Evolutionary conservation across 768 basidiomycete genomes (phyloP).

Genomic region (button mushroom (Agaricus bisporus)): DNA sequence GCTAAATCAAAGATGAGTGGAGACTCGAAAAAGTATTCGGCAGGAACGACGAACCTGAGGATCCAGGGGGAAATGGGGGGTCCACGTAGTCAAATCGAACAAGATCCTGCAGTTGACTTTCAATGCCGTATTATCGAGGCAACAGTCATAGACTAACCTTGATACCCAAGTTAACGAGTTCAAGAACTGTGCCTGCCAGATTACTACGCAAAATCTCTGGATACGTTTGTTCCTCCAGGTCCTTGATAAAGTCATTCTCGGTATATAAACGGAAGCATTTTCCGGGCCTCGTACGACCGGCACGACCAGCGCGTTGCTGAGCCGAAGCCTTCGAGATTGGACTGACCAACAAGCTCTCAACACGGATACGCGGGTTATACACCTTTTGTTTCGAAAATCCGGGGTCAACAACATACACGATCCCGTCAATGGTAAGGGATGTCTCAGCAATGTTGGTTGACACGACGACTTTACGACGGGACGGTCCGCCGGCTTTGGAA

Average conservation of each 20-base stretch:
- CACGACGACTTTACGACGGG: constrained; percentile 89
- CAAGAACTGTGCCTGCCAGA: constrained; percentile 87
- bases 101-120: constrained; percentile 49
- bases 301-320: constrained; percentile 93
- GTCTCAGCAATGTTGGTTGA: constrained; percentile 99
- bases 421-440: constrained; percentile 95
- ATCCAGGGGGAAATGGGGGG: constrained; percentile 97
- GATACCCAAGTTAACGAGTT: constrained; percentile 91
- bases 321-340: constrained; percentile 97
- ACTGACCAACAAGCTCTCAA: constrained; percentile 87
- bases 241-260: constrained; percentile 93
- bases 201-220: constrained; percentile 95
- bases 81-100: constrained; percentile 88
- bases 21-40: neutral
- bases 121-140: neutral
- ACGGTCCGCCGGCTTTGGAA: constrained; percentile 56
- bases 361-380: constrained; percentile 95
- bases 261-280: constrained; percentile 98
- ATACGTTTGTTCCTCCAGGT: constrained; percentile 95
- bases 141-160: constrained; percentile 39
- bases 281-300: constrained; percentile 91
- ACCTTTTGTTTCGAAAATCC: constrained; percentile 98
- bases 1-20: constrained; percentile 28
- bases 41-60: constrained; percentile 59
- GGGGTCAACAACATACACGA: constrained; percentile 98